Evolutionary conservation across 305 asterid genomes (phyloP).

Genomic region (Plantago rigida): DNA sequence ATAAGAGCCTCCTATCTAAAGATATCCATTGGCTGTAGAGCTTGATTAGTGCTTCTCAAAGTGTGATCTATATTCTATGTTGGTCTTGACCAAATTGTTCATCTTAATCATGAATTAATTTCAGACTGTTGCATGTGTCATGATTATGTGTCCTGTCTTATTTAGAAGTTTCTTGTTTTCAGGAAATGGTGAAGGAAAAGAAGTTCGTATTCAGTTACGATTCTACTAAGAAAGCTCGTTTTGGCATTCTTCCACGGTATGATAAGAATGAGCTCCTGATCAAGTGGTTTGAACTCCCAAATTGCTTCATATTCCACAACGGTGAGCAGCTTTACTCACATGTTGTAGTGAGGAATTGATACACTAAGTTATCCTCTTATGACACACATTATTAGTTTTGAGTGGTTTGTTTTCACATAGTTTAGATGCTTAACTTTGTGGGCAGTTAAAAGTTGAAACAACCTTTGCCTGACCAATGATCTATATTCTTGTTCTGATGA

Average conservation of each 20-base stretch:
- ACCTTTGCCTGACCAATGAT: too few relatives aligned
- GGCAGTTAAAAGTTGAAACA: too few relatives aligned
- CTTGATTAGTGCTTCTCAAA: too few relatives aligned
- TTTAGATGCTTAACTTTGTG: too few relatives aligned
- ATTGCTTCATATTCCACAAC: conserved; percentile 88
- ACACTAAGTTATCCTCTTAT: too few relatives aligned
- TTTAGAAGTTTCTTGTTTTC: conserved; percentile 25
- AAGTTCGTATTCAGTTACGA: conserved; percentile 59
- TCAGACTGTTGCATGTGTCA: neutral
- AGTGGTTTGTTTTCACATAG: too few relatives aligned
- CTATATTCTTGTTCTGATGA: too few relatives aligned
- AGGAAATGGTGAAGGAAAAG: conserved; percentile 91
- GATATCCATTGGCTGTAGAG: too few relatives aligned
- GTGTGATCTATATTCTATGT: too few relatives aligned
- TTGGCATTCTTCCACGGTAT: conserved; percentile 89
- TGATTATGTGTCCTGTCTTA: conserved; percentile 11
- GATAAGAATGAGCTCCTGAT: conserved; percentile 66
- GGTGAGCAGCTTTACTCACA: conserved; percentile 40
- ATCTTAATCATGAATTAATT: neutral
- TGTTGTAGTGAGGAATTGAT: neutral
- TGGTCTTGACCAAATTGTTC: neutral
- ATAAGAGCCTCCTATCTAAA: too few relatives aligned
- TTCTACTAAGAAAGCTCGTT: conserved; percentile 76
- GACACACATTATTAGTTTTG: too few relatives aligned
- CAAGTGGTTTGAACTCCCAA: conserved; percentile 96